Evolutionary conservation across 1,139 yeast genomes (phyloP).

Genomic region (Candida gigantensis): DNA sequence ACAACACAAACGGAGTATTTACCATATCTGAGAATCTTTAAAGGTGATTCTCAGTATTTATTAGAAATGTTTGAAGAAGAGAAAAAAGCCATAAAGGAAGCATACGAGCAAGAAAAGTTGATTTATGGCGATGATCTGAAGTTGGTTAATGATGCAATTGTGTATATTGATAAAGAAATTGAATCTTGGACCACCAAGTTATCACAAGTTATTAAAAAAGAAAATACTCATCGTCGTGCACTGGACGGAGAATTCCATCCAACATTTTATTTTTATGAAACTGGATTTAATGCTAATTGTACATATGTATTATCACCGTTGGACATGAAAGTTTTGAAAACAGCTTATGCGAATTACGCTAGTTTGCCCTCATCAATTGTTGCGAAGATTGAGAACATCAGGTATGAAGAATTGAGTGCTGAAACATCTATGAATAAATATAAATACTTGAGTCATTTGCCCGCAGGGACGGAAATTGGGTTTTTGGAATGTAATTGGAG

Average conservation of each 20-base stretch:
- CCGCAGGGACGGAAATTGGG: constrained; percentile 81
- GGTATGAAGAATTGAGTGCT: constrained; percentile 58
- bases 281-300: constrained; percentile 67
- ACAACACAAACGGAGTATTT: constrained; percentile 24
- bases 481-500: constrained; percentile 86
- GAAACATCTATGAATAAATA: constrained; percentile 56
- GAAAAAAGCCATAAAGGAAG: constrained; percentile 44
- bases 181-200: constrained; percentile 32
- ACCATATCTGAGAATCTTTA: constrained; percentile 56
- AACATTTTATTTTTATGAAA: constrained; percentile 53
- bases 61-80: constrained; percentile 59
- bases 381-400: constrained; percentile 68
- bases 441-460: constrained; percentile 80
- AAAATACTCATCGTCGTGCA: neutral
- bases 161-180: constrained; percentile 51
- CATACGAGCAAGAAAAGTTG: constrained; percentile 56
- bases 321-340: constrained; percentile 71
- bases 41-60: constrained; percentile 59
- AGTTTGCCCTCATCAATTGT: constrained; percentile 66
- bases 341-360: constrained; percentile 60
- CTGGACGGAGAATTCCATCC: neutral
- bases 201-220: neutral
- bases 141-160: constrained; percentile 58
- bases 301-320: constrained; percentile 73
- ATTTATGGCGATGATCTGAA: constrained; percentile 59